These are phyloP conservation scores for Daucus carota DNA, from an alignment of 129 eudicot species.

Conservation along the genomic window DNA sequence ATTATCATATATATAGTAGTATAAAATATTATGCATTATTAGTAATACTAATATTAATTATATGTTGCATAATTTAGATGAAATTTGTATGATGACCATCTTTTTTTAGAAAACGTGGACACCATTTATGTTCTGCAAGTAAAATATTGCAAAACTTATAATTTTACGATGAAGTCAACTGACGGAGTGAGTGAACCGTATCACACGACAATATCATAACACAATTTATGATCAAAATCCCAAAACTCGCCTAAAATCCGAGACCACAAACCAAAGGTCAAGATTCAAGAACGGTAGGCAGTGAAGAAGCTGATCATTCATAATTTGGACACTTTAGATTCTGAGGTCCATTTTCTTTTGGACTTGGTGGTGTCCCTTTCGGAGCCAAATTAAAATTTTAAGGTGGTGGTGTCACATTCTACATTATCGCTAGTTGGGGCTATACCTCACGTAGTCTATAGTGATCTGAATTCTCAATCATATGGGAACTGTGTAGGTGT, in stretches of 20 bases:
- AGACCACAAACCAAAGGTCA: not conserved
- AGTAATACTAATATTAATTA: no score
- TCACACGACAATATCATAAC: not conserved
- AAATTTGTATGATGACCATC: no score
- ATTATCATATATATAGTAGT: no score
- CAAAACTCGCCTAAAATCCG: not conserved
- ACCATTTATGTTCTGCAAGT: no score
- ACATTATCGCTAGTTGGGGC: not conserved
- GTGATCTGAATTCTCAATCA: not conserved
- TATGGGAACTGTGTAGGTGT: not conserved
- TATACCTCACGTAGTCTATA: not conserved
- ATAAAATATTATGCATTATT: no score
- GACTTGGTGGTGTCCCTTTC: not conserved
- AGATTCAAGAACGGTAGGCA: not conserved
- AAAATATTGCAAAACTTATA: no score
- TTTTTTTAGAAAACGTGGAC: no score
- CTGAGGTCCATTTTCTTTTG: not conserved
- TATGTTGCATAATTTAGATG: no score
- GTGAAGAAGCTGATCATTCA: not conserved
- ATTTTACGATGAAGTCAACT: not conserved
- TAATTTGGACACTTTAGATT: not conserved
- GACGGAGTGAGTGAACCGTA: not conserved
- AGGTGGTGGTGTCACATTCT: not conserved
- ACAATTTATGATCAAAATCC: not conserved
- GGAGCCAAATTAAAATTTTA: not conserved